Base-by-base conservation (phyloP, 202 grass and related monocot genomes). In the Hordeum pubiflorum region DNA sequence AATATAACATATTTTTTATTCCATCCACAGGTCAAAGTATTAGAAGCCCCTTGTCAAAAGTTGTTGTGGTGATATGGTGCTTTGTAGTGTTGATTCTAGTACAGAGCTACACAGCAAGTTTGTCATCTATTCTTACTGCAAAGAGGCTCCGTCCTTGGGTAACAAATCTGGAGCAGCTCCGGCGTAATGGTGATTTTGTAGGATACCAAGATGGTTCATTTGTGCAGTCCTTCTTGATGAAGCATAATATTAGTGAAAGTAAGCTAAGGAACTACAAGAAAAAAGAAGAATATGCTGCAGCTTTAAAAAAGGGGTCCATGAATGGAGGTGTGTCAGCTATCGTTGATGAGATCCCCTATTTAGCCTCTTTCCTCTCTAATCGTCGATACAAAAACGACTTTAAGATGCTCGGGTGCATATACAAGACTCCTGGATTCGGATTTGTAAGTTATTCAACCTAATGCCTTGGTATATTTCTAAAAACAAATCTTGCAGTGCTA, bases 101-200 rank as follows among this genome's bases (percentile, higher is more conserved):
- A 46, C 82, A 91, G 67, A 92, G 89, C 72, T 95, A 95, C 72
- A 86, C 85, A 6, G 85, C 92, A 12, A 92, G 79, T 65, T 75
- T 94, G 11, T 81, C 92, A 40, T 94, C 92, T 3, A 88, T 94
- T 33, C 67, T 91, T 5, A 91, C 89, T 3, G 66, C 82, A 52
- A 77, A 82, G 72, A 77, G 76, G 50, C 79, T 88, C 29, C 27
- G 23, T 20, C 91, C 88, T 4, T 62, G 63, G 7, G 58, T 91
- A 18, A 91, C 59, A 15, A 24, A 83, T 56, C 65, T 89, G 3
- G 44, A 83, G 5, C 69, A 91, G 10, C 86, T 94, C 4, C 31
- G 57, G 5, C n/a, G 1, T 0, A 68, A 9, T 34, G 40, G 10
- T 17, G 79, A 87, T 58, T 72, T 77, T n/a, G 69, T 94, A 58